Evolutionary conservation across 352 stramenopile genomes (phyloP).

Genomic region (Salisapilia sapeloensis): DNA sequence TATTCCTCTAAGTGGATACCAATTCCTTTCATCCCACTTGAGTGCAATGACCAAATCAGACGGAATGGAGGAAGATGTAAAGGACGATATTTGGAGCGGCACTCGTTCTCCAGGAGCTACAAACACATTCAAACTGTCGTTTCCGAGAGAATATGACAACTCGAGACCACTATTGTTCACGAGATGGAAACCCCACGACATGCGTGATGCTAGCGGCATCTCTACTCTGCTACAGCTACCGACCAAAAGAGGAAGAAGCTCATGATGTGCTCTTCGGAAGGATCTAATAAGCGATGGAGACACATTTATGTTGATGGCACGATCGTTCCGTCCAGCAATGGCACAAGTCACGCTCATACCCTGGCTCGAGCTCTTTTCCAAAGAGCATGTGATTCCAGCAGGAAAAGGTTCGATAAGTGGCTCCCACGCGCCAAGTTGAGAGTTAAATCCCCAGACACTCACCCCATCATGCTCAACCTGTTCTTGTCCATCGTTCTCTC

Average conservation of each 20-base stretch:
- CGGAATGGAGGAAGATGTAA: constrained; percentile 42
- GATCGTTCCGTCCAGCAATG: constrained; percentile 28
- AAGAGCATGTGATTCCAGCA: too few relatives aligned
- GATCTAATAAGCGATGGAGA: constrained; percentile 46
- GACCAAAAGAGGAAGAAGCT: constrained; percentile 23
- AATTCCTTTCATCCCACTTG: constrained; percentile 43
- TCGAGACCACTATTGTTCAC: constrained; percentile 41
- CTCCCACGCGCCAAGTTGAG: constrained; percentile 55
- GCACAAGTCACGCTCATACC: constrained; percentile 7
- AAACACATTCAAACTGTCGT: constrained; percentile 11
- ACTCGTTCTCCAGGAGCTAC: constrained; percentile 33
- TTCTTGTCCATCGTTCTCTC: too few relatives aligned
- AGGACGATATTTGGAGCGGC: constrained; percentile 47
- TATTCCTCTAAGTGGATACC: constrained; percentile 60
- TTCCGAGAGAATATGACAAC: constrained; percentile 40
- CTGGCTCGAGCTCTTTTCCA: constrained; percentile 7
- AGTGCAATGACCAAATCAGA: constrained; percentile 67
- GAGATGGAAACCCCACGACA: constrained; percentile 69
- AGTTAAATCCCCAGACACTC: constrained; percentile 67
- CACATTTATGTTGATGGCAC: constrained; percentile 52
- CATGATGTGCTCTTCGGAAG: constrained; percentile 35
- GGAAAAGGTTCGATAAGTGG: constrained; percentile 62
- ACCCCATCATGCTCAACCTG: constrained; percentile 48
- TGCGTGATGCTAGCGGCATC: too few relatives aligned
- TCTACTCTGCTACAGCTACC: too few relatives aligned